These are phyloP conservation scores for Clonostachys sp. DNA, from an alignment of 2,329 filamentous ascomycete species.

Conservation along the genomic window DNA sequence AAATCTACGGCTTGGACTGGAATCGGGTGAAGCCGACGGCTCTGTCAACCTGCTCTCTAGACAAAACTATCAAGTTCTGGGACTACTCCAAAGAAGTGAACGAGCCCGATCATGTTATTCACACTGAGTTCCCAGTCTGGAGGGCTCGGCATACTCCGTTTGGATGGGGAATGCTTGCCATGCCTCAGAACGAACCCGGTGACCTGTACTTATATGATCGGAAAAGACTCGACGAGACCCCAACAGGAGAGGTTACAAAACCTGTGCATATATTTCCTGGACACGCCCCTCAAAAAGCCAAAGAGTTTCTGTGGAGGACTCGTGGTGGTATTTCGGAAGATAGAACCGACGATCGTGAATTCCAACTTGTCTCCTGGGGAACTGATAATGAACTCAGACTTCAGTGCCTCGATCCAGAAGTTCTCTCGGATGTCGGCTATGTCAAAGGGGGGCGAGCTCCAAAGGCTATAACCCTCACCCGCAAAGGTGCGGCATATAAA, in stretches of 20 bases:
- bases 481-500: constrained; percentile 80
- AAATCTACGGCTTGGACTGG: constrained; percentile 96
- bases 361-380: constrained; percentile 91
- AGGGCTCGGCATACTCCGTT: constrained; percentile 89
- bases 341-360: constrained; percentile 72
- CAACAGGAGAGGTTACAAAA: constrained; percentile 34
- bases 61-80: constrained; percentile 93
- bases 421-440: constrained; percentile 67
- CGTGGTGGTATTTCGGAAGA: constrained; percentile 65
- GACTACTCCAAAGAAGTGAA: constrained; percentile 63
- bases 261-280: constrained; percentile 56
- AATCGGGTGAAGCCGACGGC: constrained; percentile 70
- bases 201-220: constrained; percentile 82
- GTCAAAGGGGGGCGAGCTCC: constrained; percentile 62
- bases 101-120: constrained; percentile 70
- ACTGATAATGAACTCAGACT: constrained; percentile 79
- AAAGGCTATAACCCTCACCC: constrained; percentile 66
- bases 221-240: constrained; percentile 36
- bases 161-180: constrained; percentile 77
- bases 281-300: constrained; percentile 66
- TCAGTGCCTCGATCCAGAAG: constrained; percentile 63
- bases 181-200: constrained; percentile 86
- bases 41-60: constrained; percentile 83
- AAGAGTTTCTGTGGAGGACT: constrained; percentile 87
- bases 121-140: constrained; percentile 84